phyloP scores from a whole-genome alignment of 257 asterid genomes.

The Solanum gracilifrons region DNA sequence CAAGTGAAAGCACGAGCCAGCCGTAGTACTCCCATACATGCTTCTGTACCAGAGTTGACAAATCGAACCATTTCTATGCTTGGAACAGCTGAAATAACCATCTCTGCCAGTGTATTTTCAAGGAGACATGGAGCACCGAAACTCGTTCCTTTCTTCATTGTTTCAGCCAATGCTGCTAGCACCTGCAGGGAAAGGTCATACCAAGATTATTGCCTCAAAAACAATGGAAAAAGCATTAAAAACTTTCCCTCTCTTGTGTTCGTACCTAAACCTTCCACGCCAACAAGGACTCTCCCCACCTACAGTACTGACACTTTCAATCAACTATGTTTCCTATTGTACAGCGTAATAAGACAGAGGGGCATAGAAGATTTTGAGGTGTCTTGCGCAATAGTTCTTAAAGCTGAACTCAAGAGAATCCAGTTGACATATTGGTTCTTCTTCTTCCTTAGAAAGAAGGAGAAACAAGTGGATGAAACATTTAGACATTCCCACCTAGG shows the following conservation, averaged over 20 bases:
- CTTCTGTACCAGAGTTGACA: slow-evolving; percentile 99
- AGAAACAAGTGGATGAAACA: neutral
- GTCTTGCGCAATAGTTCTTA: neutral
- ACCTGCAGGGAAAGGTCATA: slow-evolving; percentile 31
- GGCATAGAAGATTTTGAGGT: neutral
- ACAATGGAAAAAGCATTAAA: neutral
- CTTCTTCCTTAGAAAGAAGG: neutral
- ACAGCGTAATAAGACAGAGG: neutral
- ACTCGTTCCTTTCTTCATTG: slow-evolving; percentile 99
- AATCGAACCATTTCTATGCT: slow-evolving; percentile 97
- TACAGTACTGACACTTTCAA: neutral
- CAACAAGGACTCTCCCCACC: neutral
- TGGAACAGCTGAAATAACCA: slow-evolving; percentile 96
- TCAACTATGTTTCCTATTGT: neutral
- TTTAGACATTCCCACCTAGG: neutral
- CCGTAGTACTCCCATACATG: slow-evolving; percentile 93
- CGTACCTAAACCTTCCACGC: neutral
- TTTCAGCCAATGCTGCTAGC: slow-evolving; percentile 79
- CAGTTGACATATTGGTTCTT: neutral
- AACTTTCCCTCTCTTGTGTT: neutral
- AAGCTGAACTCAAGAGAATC: neutral
- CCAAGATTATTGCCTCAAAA: neutral
- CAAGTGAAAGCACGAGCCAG: slow-evolving; percentile 95
- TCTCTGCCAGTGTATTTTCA: slow-evolving; percentile 81
- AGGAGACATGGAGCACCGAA: slow-evolving; percentile 98